These are phyloP conservation scores for Pythium monospermum DNA, from an alignment of 352 stramenopile genomes.

Conservation along the genomic window DNA sequence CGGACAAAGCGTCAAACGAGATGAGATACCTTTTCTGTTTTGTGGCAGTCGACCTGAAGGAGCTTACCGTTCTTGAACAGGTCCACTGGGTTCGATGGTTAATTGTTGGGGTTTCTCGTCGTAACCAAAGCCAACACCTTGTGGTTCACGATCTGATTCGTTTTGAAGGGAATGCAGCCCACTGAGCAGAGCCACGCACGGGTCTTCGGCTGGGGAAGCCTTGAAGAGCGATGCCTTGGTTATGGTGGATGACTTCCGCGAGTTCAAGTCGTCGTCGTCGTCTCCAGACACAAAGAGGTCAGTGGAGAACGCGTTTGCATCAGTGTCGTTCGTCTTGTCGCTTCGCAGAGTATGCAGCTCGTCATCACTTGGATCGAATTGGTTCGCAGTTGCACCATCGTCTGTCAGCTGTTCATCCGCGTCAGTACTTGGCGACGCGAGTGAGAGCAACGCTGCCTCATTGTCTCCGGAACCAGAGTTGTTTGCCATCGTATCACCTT, in stretches of 20 bases:
- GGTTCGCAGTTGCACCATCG: too few species aligned
- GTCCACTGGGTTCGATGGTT: not conserved
- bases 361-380: too few species aligned
- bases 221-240: not conserved
- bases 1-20: not conserved
- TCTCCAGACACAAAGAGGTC: not conserved
- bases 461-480: too few species aligned
- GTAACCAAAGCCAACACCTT: conserved; percentile 42
- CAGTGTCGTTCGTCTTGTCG: not conserved
- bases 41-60: too few species aligned
- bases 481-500: too few species aligned
- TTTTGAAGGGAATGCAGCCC: conserved; percentile 17
- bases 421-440: too few species aligned
- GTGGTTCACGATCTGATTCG: conserved; percentile 22
- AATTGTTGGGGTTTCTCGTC: too few species aligned
- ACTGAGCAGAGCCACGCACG: not conserved
- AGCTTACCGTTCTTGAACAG: conserved; percentile 6
- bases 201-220: conserved; percentile 4
- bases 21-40: not conserved
- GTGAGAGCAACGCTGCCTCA: too few species aligned
- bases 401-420: too few species aligned
- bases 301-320: too few species aligned
- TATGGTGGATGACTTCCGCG: not conserved
- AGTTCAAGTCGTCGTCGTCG: not conserved
- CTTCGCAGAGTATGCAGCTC: not conserved